Evolutionary conservation across 2,329 filamentous ascomycete genomes (phyloP), one percentile per base, ranked within the genome.

Genomic region (Chaetomium sp.): DNA sequence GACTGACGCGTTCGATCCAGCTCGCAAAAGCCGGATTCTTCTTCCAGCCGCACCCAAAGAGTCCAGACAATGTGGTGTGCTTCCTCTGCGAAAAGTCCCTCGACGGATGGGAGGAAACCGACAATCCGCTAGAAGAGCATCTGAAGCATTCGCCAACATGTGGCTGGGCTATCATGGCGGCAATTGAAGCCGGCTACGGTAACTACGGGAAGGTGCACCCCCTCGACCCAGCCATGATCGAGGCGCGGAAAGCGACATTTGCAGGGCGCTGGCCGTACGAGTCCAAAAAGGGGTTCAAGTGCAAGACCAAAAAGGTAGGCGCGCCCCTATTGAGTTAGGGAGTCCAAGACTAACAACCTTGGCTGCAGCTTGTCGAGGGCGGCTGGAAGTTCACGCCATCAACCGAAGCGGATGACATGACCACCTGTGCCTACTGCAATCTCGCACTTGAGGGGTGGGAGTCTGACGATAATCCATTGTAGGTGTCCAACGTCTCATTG

Each of bases 391-490:
- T 93, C 78, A 96, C 93, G 27, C 93, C 95, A 0, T 91, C 87
- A 6, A 79, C 86, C 51, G 92, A 94, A 51, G 92, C 88, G 13
- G 89, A 95, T 69, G 95, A 99, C 76, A 91, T 94, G 79, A 91
- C 92, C 10, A 95, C 90, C 12, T 99, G 95, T 75, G 85, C 91
- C 31, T 97, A 98, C 78, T 99, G 95, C 79, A 87, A 90, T 64
- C 79, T 98, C 19, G 92, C 90, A 12, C 84, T 99, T 12, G 94
- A 98, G 76, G 93, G 93, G 7, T 99, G 96, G 95, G 95, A 98
- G 74, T 89, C 90, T 1, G 88, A 89, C 65, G 95, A 99, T 75
- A 92, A 96, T 74, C 95, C 95, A 67, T 85, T 90, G 88, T 93
- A 76, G 78, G 90, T 78, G 65, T 72, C n/a, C n/a, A n/a, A n/a